Base-by-base conservation (phyloP, 2,329 filamentous ascomycete genomes). In the Acarospora socialis region DNA sequence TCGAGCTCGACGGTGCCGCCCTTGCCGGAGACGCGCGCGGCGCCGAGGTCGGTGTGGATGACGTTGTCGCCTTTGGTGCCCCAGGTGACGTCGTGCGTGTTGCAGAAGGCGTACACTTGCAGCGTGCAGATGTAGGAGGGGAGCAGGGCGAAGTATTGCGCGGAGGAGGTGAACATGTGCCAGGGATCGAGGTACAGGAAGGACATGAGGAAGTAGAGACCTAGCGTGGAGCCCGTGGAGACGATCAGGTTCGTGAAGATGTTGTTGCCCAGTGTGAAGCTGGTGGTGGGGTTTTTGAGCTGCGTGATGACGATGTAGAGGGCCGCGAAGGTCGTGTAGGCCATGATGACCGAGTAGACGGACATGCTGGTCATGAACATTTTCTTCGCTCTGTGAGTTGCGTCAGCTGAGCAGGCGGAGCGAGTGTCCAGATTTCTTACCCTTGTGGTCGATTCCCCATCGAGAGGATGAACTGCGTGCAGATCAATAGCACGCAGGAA, bases 21-120 rank as follows among this genome's bases (percentile, higher is more conserved):
- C 27, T 71, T 71, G 34, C 79, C 81, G 42, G 80, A 76, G 30
- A 76, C 76, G 5, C 81, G 73, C 8, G 92, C 90, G 4, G 81
- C 75, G 35, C 90, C 90, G 1, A 98, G 73, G 52, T 98, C 92
- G 5, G 81, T 94, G 55, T 82, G 78, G 47, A 90, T 77, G 21
- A 92, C 75, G 55, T 98, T 98, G 66, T 98, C 90, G 35, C 90
- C 90, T 60, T 98, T 98, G 27, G 90, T 98, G 26, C 90, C 90
- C 90, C 90, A 98, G 0, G 86, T 92, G 13, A 98, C 84, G 53
- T 98, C 90, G 69, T 98, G 90, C 0, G 87, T 92, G 61, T 98
- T 98, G 65, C 90, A 95, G 58, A 98, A 98, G 25, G 90, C 90
- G 59, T 98, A 98, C 13, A 95, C 84, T 56, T 98, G 90, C 2